phyloP scores from a whole-genome alignment of 306 rosid species.

The Pyrus pyrifolia region DNA sequence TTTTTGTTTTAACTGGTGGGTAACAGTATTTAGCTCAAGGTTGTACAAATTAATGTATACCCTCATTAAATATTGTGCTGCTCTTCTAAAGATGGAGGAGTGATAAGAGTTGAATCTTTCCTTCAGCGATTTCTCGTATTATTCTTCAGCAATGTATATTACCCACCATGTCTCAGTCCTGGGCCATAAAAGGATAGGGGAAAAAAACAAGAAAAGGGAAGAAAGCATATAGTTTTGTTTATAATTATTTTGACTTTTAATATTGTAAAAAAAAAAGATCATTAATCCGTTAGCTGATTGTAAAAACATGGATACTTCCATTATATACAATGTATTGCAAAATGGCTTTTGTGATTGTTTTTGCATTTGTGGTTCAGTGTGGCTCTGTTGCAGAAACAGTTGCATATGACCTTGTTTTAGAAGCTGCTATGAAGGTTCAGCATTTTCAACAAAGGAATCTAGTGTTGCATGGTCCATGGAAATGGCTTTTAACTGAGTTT shows the following conservation, averaged over 20 bases:
- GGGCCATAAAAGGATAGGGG: not conserved
- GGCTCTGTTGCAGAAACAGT: slow-evolving; percentile 97
- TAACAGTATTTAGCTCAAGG: not conserved
- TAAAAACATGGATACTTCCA: not conserved
- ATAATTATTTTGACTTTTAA: not conserved
- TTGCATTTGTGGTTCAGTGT: slow-evolving; percentile 39
- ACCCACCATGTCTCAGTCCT: not conserved
- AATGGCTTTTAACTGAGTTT: slow-evolving; percentile 91
- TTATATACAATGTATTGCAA: not conserved
- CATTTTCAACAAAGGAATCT: slow-evolving; percentile 84
- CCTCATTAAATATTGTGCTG: not conserved
- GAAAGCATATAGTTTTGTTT: not conserved
- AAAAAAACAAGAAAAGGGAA: not conserved
- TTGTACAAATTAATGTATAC: not conserved
- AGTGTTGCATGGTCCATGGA: slow-evolving; percentile 80
- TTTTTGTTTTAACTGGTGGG: not conserved
- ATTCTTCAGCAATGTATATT: not conserved
- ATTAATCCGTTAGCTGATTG: not conserved
- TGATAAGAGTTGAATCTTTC: not conserved
- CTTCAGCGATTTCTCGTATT: not conserved
- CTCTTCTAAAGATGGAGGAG: not conserved
- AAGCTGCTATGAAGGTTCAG: slow-evolving; percentile 91
- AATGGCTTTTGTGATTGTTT: not conserved
- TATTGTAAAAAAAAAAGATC: not conserved
- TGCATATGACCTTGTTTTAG: slow-evolving; percentile 85